phyloP scores from a whole-genome alignment of 306 rosid genomes.

The Quercus mongolica region DNA sequence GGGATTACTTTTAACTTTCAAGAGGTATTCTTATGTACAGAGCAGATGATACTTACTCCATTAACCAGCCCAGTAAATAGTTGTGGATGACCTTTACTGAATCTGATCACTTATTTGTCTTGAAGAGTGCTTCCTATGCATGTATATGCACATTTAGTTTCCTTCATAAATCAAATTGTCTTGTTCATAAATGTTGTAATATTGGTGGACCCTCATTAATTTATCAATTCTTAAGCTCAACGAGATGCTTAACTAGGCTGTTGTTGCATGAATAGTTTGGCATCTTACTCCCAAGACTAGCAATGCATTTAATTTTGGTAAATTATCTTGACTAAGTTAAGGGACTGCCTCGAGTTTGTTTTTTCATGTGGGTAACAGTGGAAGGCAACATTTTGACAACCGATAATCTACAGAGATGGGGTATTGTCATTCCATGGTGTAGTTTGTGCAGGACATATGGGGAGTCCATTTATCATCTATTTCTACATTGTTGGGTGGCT shows the following conservation, averaged over 20 bases:
- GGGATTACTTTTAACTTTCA: neutral
- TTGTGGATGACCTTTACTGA: neutral
- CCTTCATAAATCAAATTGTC: too few species aligned
- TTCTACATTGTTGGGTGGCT: too few species aligned
- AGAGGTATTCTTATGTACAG: neutral
- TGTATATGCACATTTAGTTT: neutral
- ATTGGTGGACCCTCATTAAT: neutral
- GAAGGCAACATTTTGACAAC: too few species aligned
- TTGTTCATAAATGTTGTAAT: too few species aligned
- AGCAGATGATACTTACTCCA: neutral
- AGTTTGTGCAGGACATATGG: too few species aligned
- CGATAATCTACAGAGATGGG: too few species aligned
- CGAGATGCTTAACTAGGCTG: neutral
- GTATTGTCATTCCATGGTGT: too few species aligned
- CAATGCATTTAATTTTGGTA: neutral
- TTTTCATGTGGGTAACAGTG: too few species aligned
- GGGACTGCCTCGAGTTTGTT: too few species aligned
- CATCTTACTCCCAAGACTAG: neutral
- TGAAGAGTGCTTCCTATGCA: neutral
- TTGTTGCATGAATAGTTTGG: neutral
- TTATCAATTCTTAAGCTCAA: neutral
- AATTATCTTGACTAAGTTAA: neutral
- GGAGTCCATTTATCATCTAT: too few species aligned
- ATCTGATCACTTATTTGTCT: neutral
- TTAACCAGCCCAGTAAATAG: neutral